Evolutionary conservation across 2,329 filamentous ascomycete genomes (phyloP), one percentile per base, ranked within the genome.

Genomic region (Aspergillus felis): DNA sequence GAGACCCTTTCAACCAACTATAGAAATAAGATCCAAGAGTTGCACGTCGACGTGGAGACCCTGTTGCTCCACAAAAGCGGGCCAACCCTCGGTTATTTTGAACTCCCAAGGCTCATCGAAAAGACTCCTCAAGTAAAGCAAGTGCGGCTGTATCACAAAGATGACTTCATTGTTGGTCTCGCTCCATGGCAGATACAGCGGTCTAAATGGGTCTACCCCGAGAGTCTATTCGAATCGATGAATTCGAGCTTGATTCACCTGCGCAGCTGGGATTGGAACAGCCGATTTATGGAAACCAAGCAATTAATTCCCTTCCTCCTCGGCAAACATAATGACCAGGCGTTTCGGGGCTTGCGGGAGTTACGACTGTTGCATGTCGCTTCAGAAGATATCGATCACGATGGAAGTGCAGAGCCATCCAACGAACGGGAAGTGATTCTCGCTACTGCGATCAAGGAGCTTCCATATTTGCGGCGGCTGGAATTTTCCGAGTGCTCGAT

Each of bases 401-500:
- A 66, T 14, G 74, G 78, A 29, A 75, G 82, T 9, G 74, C 76
- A 1, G 77, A 79, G 52, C 74, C 82, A 38, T 58, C 62, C 6
- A 53, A 63, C 25, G 55, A 58, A 10, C 62, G 65, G 42, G 71
- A 74, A 55, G 54, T 62, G 6, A 55, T 61, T 64, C 76, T 70
- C 57, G 79, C 76, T 0, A 76, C 81, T 24, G 81, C 84, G 0
- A 71, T 83, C 17, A 77, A 80, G 14, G 78, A 82, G 27, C 79
- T 97, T 8, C 83, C 86, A 0, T 74, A 82, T 1, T 78, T 97
- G 6, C 81, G 81, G 55, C 83, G 87, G 55, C 76, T 97, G 10
- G 79, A 86, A 1, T 87, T 97, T 62, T 86, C 92, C 67, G 88
- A 87, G 7, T 95, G 88, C 47, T 87, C 86, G 2, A 79, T 90